These are phyloP conservation scores for Gossypium schwendimanii DNA, from an alignment of 441 rosid species.

Conservation along the genomic window DNA sequence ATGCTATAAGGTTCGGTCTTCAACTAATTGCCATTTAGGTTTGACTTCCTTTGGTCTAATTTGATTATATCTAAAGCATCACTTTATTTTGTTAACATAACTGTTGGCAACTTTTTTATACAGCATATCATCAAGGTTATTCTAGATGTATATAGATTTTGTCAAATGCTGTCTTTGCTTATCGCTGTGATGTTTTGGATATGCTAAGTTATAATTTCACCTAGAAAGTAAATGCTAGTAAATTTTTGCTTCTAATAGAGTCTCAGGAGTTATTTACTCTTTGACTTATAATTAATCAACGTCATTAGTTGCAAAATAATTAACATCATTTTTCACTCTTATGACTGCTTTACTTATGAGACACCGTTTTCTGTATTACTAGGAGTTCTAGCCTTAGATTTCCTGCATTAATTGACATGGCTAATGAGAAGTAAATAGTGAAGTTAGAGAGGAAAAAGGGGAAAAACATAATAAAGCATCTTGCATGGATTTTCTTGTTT, in stretches of 20 bases:
- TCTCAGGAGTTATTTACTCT: background rate
- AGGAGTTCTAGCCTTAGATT: background rate
- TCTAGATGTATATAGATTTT: background rate
- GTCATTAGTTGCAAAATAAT: background rate
- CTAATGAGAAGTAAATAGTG: background rate
- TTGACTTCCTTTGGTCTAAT: background rate
- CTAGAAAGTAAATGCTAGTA: background rate
- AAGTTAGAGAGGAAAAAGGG: background rate
- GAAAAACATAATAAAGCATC: background rate
- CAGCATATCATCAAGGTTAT: background rate
- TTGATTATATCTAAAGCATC: background rate
- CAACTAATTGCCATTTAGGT: background rate
- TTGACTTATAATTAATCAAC: background rate
- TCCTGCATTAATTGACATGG: background rate
- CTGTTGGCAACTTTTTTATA: background rate
- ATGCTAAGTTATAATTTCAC: background rate
- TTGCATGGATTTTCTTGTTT: background rate
- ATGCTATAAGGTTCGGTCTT: constrained; percentile 55
- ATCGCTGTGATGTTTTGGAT: background rate
- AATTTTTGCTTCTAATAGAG: background rate
- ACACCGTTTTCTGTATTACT: background rate
- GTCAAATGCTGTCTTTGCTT: background rate
- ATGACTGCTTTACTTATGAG: background rate
- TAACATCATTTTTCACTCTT: background rate
- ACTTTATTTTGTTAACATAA: background rate